phyloP scores from a whole-genome alignment of 2,329 filamentous ascomycete genomes.

The Cordyceps javanica region DNA sequence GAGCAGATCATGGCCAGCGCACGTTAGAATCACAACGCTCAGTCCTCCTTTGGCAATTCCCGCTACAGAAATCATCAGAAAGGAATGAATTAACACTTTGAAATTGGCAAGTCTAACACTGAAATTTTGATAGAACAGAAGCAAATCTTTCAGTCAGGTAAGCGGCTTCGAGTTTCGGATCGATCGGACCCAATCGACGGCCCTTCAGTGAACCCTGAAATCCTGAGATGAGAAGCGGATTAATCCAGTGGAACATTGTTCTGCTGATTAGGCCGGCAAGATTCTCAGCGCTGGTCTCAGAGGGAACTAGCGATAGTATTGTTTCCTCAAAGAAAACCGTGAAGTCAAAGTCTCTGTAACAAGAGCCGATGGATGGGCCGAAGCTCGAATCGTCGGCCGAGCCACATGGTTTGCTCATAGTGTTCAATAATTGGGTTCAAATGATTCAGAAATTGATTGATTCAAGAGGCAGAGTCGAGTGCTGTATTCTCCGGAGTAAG shows the following conservation, averaged over 20 bases:
- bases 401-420: background rate
- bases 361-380: conserved; percentile 1
- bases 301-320: background rate
- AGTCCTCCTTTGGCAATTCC: background rate
- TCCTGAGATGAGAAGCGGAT: background rate
- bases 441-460: no score
- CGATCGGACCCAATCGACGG: background rate
- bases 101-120: background rate
- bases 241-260: conserved; percentile 1
- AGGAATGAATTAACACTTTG: background rate
- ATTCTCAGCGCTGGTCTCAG: background rate
- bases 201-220: background rate
- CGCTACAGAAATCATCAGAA: background rate
- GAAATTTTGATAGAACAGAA: background rate
- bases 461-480: no score
- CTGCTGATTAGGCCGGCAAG: background rate
- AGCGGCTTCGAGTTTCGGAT: background rate
- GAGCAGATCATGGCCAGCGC: background rate
- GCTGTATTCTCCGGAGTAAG: no score
- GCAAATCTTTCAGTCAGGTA: background rate
- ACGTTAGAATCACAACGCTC: background rate
- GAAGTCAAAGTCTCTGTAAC: background rate
- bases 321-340: background rate
- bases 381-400: background rate
- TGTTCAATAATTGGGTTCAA: no score